A percentile compares a stretch with the other conserved stretches of the same genome.
phyloP scores from a whole-genome alignment of 306 rosid genomes.

The Castanea crenata region DNA sequence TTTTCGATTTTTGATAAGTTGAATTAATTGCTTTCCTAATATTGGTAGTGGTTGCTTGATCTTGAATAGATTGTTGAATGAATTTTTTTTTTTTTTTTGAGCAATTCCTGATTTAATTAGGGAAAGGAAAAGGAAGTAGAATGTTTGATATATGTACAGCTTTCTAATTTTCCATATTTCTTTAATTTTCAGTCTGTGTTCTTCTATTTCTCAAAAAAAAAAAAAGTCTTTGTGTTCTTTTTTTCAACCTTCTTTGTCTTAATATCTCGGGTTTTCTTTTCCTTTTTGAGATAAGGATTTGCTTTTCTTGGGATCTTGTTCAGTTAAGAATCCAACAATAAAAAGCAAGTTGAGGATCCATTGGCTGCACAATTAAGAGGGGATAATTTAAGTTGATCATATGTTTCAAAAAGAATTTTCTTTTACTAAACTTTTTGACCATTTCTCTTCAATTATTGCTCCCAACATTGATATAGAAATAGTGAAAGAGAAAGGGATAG shows the following conservation, averaged over 20 bases:
- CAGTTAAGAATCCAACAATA: not conserved
- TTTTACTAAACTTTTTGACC: too few species aligned
- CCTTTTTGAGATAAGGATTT: not conserved
- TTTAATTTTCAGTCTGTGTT: not conserved
- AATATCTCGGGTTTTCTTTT: not conserved
- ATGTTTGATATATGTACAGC: too few species aligned
- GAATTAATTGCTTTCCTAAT: not conserved
- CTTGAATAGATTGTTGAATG: conserved; percentile 3
- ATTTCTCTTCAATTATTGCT: too few species aligned
- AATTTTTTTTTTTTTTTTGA: not conserved
- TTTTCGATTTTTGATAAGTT: not conserved
- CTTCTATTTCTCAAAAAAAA: not conserved
- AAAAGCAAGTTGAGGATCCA: too few species aligned
- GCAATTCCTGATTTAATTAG: not conserved
- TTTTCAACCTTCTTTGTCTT: not conserved
- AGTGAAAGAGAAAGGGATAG: not conserved
- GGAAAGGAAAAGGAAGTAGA: not conserved
- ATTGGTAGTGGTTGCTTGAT: conserved; percentile 10
- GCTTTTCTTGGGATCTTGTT: not conserved
- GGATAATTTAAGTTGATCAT: too few species aligned
- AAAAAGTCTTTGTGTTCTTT: not conserved
- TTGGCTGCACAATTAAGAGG: too few species aligned
- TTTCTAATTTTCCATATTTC: not conserved
- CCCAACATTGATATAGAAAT: not conserved
- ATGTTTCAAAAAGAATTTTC: too few species aligned